Conservation (phyloP, 2,329 filamentous ascomycete species). For the Microdochium paspali region DNA sequence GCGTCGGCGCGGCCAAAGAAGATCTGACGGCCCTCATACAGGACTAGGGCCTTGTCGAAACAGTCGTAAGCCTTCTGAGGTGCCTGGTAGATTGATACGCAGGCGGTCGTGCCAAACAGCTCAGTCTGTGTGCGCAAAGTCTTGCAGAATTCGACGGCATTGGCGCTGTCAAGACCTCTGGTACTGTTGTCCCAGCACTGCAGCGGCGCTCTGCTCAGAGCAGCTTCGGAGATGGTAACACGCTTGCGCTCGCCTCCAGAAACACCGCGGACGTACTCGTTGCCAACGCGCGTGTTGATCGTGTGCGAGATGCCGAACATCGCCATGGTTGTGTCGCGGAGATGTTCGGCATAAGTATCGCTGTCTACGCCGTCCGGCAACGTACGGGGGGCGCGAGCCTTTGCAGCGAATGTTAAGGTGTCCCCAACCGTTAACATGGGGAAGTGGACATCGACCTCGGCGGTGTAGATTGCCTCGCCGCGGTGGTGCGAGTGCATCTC, state of each 20-base stretch:
- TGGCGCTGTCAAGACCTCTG: conserved; percentile 64
- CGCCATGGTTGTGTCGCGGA: conserved; percentile 66
- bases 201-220: conserved; percentile 48
- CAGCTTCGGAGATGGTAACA: conserved; percentile 53
- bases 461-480: conserved; percentile 80
- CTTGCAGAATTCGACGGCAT: conserved; percentile 66
- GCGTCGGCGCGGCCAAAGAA: conserved; percentile 51
- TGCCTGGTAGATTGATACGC: conserved; percentile 68
- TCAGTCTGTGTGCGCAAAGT: conserved; percentile 57
- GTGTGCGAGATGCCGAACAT: conserved; percentile 69
- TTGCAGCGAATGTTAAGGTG: conserved; percentile 68
- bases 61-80: conserved; percentile 54
- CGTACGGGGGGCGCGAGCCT: conserved; percentile 54
- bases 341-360: conserved; percentile 47
- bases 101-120: conserved; percentile 54
- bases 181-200: conserved; percentile 67
- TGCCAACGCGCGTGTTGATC: conserved; percentile 62
- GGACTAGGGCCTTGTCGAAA: conserved; percentile 49
- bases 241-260: conserved; percentile 65
- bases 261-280: conserved; percentile 67
- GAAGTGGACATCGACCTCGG: conserved; percentile 77
- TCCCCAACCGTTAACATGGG: conserved; percentile 69
- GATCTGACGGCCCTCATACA: conserved; percentile 54
- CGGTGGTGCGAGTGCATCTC: conserved; percentile 72
- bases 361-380: conserved; percentile 49